These are phyloP conservation scores for Centella asiatica DNA, from an alignment of 129 eudicot genomes.

Conservation along the genomic window DNA sequence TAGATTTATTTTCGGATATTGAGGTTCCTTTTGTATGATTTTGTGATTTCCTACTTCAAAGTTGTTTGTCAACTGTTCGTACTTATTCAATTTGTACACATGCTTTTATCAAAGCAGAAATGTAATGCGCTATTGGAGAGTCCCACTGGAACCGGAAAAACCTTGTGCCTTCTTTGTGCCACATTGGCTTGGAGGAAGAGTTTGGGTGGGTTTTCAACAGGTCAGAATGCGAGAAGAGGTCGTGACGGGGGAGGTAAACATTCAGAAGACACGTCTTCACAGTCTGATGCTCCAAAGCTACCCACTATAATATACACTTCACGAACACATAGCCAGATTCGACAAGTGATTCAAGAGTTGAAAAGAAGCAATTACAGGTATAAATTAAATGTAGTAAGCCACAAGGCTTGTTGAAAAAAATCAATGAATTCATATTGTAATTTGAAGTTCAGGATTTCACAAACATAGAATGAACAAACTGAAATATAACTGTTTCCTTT, in stretches of 20 bases:
- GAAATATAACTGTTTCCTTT: no score
- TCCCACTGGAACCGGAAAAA: constrained; percentile 98
- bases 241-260: constrained; percentile 24
- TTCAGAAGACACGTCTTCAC: constrained; percentile 35
- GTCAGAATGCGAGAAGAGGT: constrained; percentile 31
- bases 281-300: constrained; percentile 38
- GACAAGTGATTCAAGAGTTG: constrained; percentile 86
- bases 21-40: no score
- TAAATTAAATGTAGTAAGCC: no score
- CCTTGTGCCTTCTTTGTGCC: constrained; percentile 93
- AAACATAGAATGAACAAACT: no score
- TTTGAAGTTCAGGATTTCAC: no score
- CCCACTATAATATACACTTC: constrained; percentile 84
- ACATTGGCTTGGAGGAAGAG: constrained; percentile 96
- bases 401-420: no score
- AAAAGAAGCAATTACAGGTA: constrained; percentile 88
- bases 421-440: no score
- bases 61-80: background rate
- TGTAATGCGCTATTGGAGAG: constrained; percentile 80
- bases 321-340: constrained; percentile 97
- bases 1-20: no score
- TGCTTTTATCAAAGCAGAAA: constrained; percentile 38
- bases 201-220: constrained; percentile 64
- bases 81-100: background rate
- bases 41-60: no score